Base-by-base conservation (phyloP, 345 rosid genomes). In the Citrus cavaleriei region DNA sequence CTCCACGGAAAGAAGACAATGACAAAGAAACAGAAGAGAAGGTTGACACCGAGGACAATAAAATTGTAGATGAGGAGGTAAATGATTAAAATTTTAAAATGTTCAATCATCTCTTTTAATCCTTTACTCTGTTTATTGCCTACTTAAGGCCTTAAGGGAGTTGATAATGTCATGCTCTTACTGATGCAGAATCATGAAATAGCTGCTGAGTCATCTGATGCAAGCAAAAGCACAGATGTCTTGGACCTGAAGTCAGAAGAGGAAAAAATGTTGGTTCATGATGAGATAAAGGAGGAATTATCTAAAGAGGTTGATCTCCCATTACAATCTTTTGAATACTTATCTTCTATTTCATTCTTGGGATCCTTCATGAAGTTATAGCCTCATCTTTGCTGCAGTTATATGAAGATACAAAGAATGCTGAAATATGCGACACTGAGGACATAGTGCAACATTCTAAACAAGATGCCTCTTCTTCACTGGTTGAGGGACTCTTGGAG, bases 241-340 rank as follows among this genome's bases (percentile, higher is more conserved):
- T 51, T 51, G 51, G 78, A 65, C 18, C 35, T 22, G 25, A n/a
- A n/a, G 49, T 49, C 54, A 66, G 63, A 51, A 46, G 34, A 10
- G 51, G 51, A 66, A 49, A n/a, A 34, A 46, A 65, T 51, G 40
- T 61, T 30, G 49, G n/a, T 7, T 51, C 83, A 85, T 68, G 85
- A 82, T 55, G 65, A 80, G 25, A 76, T 19, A 42, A 83, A 42
- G 69, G 63, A 82, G 60, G 79, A 49, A 77, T 87, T 81, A 46
- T 40, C 42, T 37, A 66, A 84, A 74, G 87, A 83, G 88, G 92
- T 75, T 74, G 67, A 27, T 69, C 4, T 74, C 63, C 37, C 30
- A 49, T 40, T 67, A 46, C 35, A 64, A 34, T 65, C n/a, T 28
- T 76, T 25, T 10, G 3, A 62, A 66, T 34, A 16, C 27, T 54